A percentile compares a stretch with the other conserved stretches of the same genome.
Conservation (phyloP, 805 yeast genomes). For the Yarrowia osloensis region DNA sequence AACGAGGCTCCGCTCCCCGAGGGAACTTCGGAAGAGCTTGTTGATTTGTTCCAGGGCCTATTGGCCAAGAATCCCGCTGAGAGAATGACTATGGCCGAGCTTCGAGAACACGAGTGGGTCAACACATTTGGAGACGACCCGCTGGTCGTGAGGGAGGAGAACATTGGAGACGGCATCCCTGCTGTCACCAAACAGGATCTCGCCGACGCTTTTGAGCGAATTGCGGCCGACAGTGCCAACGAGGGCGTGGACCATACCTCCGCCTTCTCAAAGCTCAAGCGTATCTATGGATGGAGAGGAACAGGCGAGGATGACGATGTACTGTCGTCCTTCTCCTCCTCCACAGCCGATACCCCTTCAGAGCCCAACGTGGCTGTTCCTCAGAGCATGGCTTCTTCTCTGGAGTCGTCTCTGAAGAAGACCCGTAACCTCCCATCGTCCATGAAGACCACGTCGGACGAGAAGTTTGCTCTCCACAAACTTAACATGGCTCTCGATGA, state of each 20-base stretch:
- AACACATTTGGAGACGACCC: conserved; percentile 43
- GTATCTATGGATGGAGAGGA: conserved; percentile 43
- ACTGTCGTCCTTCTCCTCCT: conserved; percentile 5
- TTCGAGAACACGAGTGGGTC: conserved; percentile 75
- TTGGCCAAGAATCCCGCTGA: conserved; percentile 65
- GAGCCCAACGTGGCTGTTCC: conserved; percentile 13
- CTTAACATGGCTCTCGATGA: conserved; percentile 43
- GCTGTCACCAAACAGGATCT: conserved; percentile 45
- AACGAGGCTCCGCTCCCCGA: conserved; percentile 15
- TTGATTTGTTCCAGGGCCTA: conserved; percentile 59
- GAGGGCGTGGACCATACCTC: conserved; percentile 34
- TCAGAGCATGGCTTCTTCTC: conserved; percentile 15
- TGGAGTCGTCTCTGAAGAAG: conserved; percentile 14
- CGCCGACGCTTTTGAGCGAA: conserved; percentile 42
- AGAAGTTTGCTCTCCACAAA: conserved; percentile 37
- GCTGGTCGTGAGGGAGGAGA: conserved; percentile 44
- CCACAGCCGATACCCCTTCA: conserved; percentile 16
- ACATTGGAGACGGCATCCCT: conserved; percentile 40
- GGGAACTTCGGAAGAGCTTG: conserved; percentile 44
- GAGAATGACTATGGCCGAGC: conserved; percentile 69
- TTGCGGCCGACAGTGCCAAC: conserved; percentile 37
- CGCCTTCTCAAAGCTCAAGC: conserved; percentile 36
- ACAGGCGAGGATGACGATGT: conserved; percentile 26
- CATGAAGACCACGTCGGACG: conserved; percentile 31
- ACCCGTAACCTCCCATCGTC: conserved; percentile 23